Conservation (phyloP, 169 alveolate genomes). For the Plasmodium gallinaceum region DNA sequence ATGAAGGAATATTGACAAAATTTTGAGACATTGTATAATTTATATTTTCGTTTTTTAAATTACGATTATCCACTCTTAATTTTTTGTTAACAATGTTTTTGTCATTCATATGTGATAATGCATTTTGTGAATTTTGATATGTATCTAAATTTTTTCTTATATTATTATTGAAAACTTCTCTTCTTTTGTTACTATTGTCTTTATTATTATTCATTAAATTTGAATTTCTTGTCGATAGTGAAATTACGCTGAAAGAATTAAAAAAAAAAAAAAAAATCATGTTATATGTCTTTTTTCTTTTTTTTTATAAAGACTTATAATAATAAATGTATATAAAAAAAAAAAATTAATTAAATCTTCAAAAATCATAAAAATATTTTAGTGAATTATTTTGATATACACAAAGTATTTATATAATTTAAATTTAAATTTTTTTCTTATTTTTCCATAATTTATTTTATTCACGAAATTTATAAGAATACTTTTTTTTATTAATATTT, state of each 20-base stretch:
- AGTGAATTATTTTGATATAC: no score
- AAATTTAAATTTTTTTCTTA: no score
- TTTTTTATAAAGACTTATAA: no score
- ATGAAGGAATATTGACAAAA: slow-evolving; percentile 10
- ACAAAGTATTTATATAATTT: no score
- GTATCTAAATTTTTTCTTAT: slow-evolving; percentile 12
- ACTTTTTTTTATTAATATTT: no score
- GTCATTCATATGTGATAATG: slow-evolving; percentile 42
- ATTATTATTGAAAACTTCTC: slow-evolving; percentile 8
- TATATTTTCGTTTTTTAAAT: slow-evolving; percentile 13
- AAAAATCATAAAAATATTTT: not conserved
- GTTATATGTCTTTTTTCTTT: no score
- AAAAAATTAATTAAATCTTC: not conserved
- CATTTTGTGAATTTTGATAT: slow-evolving; percentile 10
- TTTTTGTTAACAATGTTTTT: slow-evolving; percentile 39
- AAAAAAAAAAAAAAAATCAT: not conserved
- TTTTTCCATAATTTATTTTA: no score
- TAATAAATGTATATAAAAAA: not conserved
- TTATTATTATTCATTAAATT: slow-evolving; percentile 13
- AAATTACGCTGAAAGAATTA: slow-evolving; percentile 19
- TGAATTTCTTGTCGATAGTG: slow-evolving; percentile 15
- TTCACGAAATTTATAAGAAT: no score
- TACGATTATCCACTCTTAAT: slow-evolving; percentile 23
- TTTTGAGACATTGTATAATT: slow-evolving; percentile 34
- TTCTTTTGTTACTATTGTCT: slow-evolving; percentile 18